These are phyloP conservation scores for Tolypocladium pustulatum DNA, from an alignment of 2,329 filamentous ascomycete species.

Conservation along the genomic window DNA sequence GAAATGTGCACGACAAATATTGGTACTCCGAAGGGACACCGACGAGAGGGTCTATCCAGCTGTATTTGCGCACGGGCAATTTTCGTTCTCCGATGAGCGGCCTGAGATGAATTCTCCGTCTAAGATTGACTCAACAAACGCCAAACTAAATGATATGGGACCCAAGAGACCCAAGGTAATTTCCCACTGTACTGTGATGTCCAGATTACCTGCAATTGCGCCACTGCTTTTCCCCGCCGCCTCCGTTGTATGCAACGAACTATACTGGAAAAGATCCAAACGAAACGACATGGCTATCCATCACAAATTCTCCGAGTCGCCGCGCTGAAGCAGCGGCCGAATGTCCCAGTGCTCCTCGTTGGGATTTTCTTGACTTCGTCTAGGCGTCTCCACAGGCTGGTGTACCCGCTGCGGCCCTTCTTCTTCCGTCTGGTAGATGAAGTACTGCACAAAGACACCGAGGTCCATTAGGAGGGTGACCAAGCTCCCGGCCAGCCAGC, in stretches of 20 bases:
- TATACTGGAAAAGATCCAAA: neutral
- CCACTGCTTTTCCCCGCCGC: neutral
- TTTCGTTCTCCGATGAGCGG: neutral
- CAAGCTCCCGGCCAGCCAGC: conserved; percentile 82
- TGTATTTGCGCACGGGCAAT: neutral
- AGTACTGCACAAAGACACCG: conserved; percentile 84
- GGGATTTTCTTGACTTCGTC: conserved; percentile 2
- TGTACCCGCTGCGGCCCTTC: conserved; percentile 13
- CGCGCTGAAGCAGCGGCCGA: conserved; percentile 24
- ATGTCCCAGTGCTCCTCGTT: conserved; percentile 26
- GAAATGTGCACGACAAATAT: too few species aligned
- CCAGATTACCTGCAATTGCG: neutral
- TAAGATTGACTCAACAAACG: neutral
- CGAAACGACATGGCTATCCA: neutral
- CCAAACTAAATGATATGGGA: neutral
- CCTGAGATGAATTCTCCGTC: neutral
- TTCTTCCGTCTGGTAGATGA: conserved; percentile 55
- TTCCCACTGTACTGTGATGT: neutral
- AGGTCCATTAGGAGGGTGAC: conserved; percentile 80
- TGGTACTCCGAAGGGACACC: too few species aligned
- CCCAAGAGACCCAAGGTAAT: neutral
- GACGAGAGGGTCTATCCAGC: too few species aligned
- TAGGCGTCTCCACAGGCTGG: conserved; percentile 10
- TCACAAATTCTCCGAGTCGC: conserved; percentile 12
- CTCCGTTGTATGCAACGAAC: neutral